Base-by-base conservation (phyloP, 2,329 filamentous ascomycete genomes). In the Falciphora oryzae region DNA sequence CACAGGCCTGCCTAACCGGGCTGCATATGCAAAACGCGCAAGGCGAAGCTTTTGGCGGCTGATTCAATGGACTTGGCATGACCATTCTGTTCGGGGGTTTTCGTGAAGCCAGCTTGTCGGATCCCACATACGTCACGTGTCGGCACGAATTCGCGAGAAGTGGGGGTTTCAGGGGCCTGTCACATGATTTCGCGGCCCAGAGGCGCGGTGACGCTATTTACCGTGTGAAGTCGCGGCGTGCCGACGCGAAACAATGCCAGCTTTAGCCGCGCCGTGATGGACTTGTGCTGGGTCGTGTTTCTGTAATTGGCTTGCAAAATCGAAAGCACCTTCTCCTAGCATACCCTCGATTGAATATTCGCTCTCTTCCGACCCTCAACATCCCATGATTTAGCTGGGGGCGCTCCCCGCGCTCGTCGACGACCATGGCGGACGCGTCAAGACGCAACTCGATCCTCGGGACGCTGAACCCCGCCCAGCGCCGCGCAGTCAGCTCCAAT, bases 401-500 rank as follows among this genome's bases (percentile, higher is more conserved):
- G 44, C 44, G 44, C 44, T 53, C 22, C n/a, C 35, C 59, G 6
- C n/a, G 25, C 60, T 16, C 59, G 18, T 53, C 25, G 11, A n/a
- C 32, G 50, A 31, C 31, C 63, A 66, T 62, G 64, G 65, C 65
- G 38, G 65, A 66, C 50, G 35, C 66, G 57, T 66, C 68, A 62
- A 66, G 63, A 62, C 57, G 64, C 29, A 67, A 68, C 31, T 65
- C 74, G 62, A 76, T 85, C 63, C 74, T 87, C 66, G 72, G 74
- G 64, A 81, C 79, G 59, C 76, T 87, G 35, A 87, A 87, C 68
- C 69, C 77, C 56, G 84, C 84, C 22, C 85, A 87, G 73, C 75
- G 78, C 31, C 81, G 79, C 13, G 85, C 85, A 4, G 85, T 87
- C 38, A 83, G 79, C 27, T 85, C 84, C 6, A 69, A 74, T 38